Evolutionary conservation across 345 rosid genomes (phyloP), one percentile per base, ranked within the genome.

Genomic region (Toxicodendron radicans): DNA sequence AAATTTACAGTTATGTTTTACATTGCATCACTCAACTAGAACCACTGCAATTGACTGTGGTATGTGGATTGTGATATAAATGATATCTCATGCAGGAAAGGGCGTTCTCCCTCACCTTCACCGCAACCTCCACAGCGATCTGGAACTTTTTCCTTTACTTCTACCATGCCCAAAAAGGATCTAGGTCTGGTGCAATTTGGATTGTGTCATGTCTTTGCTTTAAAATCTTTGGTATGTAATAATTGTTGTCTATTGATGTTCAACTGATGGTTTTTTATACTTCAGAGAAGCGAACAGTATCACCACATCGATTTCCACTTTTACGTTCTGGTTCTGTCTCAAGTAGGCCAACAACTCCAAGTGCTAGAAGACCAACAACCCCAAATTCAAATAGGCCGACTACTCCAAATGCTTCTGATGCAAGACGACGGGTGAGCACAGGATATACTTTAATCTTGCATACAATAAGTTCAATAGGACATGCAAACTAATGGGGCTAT

Each of bases 261-360:
- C 52, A 41, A 38, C 68, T 74, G 57, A 73, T 70, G 48, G 38
- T 62, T 53, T 48, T 49, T 7, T n/a, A 21, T 45, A 11, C 73
- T 80, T 49, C 88, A 94, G 98, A 88, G 63, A 90, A 92, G 62
- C 83, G 91, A 74, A 57, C 97, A 35, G 84, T 87, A 60, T 94
- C 97, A 41, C 98, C 98, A 0, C 85, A 85, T 80, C 92, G 92
- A 16, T 92, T 94, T 81, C 98, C 98, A 0, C 87, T 89, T 53
- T 71, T 90, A 75, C 92, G 93, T 68, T 92, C 97, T 17, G 96
- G 94, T 33, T 90, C 97, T 4, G 65, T 87, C 59, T 79, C 90
- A 27, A 90, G 85, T 75, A 78, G 97, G 73, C 85, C 95, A 52
- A 85, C 86, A 17, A 89, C 94, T 17, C 98, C 98, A 2, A 83